Percentiles rank a stretch among this genome's conserved stretches.
Evolutionary conservation across 306 rosid species (phyloP).

Genomic region (Dryas drummondii): DNA sequence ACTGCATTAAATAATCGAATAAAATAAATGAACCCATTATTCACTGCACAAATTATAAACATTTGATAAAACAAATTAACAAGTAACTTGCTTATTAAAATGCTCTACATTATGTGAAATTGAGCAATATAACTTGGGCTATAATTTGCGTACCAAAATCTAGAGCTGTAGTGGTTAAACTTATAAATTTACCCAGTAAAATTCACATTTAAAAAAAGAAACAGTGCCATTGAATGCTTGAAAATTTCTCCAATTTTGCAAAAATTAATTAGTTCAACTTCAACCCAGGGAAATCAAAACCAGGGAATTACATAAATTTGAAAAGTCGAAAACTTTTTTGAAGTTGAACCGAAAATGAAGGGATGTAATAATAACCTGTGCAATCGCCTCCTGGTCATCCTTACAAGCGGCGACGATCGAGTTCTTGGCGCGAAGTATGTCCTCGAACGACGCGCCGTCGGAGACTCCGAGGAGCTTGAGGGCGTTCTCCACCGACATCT

Average conservation of each 20-base stretch:
- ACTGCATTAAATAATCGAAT: neutral
- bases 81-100: neutral
- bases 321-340: neutral
- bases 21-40: neutral
- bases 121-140: neutral
- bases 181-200: neutral
- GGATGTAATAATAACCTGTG: constrained; percentile 45
- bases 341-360: constrained; percentile 1
- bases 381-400: constrained; percentile 68
- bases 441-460: constrained; percentile 86
- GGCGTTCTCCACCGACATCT: constrained; percentile 92
- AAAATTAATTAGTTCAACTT: constrained; percentile 4
- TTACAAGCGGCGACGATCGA: constrained; percentile 66
- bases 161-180: neutral
- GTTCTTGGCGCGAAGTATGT: constrained; percentile 92
- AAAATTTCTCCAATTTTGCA: neutral
- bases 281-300: neutral
- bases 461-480: constrained; percentile 89
- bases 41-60: neutral
- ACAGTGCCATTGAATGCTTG: neutral
- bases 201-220: neutral
- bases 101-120: neutral
- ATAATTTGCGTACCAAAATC: neutral
- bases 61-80: neutral
- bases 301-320: neutral